Conservation (phyloP, 257 asterid genomes). For the Capsicum baccatum region DNA sequence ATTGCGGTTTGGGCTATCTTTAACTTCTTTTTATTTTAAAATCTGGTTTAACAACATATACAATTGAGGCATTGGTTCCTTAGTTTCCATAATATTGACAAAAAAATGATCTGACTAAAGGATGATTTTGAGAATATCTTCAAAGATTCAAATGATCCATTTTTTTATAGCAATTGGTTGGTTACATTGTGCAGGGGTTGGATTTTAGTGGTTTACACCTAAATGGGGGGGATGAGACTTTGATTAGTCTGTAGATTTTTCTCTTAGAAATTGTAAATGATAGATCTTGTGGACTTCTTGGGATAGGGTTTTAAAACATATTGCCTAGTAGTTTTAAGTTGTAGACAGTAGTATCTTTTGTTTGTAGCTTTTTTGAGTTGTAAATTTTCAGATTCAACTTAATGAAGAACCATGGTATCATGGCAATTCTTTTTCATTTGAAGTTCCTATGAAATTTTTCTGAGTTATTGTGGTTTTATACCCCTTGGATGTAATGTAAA, state of each 20-base stretch:
- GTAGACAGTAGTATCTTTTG: conserved; percentile 16
- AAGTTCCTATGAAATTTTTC: neutral
- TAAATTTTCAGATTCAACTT: conserved; percentile 21
- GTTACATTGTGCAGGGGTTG: conserved; percentile 30
- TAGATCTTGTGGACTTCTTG: conserved; percentile 27
- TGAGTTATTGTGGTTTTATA: conserved; percentile 6
- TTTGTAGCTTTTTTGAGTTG: conserved; percentile 20
- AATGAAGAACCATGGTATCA: conserved; percentile 13
- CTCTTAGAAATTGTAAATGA: conserved; percentile 31
- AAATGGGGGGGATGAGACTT: conserved; percentile 30
- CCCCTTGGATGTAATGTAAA: conserved; percentile 11
- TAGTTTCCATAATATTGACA: conserved; percentile 28
- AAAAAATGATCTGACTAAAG: conserved; percentile 14
- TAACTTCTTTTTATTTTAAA: neutral
- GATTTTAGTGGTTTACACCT: conserved; percentile 20
- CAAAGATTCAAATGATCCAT: conserved; percentile 26
- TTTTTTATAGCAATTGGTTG: conserved; percentile 27
- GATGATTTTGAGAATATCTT: conserved; percentile 19
- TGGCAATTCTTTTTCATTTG: conserved; percentile 27
- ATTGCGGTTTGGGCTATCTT: conserved; percentile 26
- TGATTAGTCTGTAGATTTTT: conserved; percentile 30
- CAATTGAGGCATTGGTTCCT: neutral
- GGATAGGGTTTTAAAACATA: neutral
- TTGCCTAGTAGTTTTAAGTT: conserved; percentile 3
- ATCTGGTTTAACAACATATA: neutral